Conservation (phyloP, 2,329 filamentous ascomycete genomes). For the Myriosclerotinia duriaeana region DNA sequence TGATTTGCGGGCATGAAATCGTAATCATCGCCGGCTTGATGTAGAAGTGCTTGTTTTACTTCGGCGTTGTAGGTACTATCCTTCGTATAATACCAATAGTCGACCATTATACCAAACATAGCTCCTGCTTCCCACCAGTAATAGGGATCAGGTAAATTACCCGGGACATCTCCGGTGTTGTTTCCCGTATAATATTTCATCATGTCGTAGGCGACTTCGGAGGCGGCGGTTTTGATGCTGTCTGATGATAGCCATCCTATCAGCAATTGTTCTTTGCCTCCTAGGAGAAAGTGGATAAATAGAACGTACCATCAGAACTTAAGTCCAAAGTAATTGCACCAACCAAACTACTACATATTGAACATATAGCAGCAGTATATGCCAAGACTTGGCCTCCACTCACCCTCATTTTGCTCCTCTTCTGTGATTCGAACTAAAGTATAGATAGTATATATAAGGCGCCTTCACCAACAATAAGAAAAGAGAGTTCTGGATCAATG, state of each 20-base stretch:
- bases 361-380: slow-evolving; percentile 23
- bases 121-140: slow-evolving; percentile 61
- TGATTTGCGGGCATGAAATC: slow-evolving; percentile 78
- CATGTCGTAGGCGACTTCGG: slow-evolving; percentile 48
- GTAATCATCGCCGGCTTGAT: slow-evolving; percentile 67
- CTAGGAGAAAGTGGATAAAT: not conserved
- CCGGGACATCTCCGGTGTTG: slow-evolving; percentile 50
- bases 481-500: not conserved
- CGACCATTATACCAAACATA: slow-evolving; percentile 68
- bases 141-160: slow-evolving; percentile 46
- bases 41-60: slow-evolving; percentile 62
- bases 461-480: not conserved
- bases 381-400: slow-evolving; percentile 22
- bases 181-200: slow-evolving; percentile 54
- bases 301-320: slow-evolving; percentile 18
- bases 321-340: slow-evolving; percentile 21
- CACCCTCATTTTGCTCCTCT: slow-evolving; percentile 21
- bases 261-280: not conserved
- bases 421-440: not conserved
- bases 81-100: slow-evolving; percentile 81
- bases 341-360: slow-evolving; percentile 20
- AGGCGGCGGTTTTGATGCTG: slow-evolving; percentile 41
- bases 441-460: not conserved
- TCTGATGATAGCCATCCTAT: slow-evolving; percentile 21
- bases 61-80: slow-evolving; percentile 67